These are phyloP conservation scores for Apiospora marii DNA, from an alignment of 2,329 filamentous ascomycete species.

Conservation along the genomic window DNA sequence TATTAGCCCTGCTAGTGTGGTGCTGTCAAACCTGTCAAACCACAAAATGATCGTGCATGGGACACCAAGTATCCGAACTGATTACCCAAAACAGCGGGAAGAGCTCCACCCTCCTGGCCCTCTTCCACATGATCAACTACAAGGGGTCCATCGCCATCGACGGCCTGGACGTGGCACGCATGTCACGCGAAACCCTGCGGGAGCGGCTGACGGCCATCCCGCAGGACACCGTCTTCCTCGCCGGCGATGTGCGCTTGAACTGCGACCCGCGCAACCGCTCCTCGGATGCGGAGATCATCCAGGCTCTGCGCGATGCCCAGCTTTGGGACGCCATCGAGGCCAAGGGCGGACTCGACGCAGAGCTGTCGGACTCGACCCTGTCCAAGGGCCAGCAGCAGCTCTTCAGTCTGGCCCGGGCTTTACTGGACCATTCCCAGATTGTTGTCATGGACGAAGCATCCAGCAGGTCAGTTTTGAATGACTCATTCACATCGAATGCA, in stretches of 20 bases:
- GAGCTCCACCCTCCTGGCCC: slow-evolving; percentile 10
- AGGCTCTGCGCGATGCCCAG: not conserved
- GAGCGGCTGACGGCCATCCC: slow-evolving; percentile 16
- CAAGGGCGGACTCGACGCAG: slow-evolving; percentile 1
- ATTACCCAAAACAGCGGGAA: slow-evolving; percentile 20
- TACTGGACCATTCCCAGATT: not conserved
- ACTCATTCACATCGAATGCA: not conserved
- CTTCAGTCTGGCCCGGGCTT: slow-evolving; percentile 18
- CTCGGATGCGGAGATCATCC: slow-evolving; percentile 7
- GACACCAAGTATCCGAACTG: not conserved
- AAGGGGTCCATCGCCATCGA: slow-evolving; percentile 24
- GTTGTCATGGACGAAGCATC: slow-evolving; percentile 25
- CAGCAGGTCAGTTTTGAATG: slow-evolving; percentile 21
- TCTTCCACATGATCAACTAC: slow-evolving; percentile 23
- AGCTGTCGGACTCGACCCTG: slow-evolving; percentile 3
- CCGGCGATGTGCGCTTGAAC: slow-evolving; percentile 23
- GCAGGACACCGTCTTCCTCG: slow-evolving; percentile 21
- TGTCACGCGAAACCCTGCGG: slow-evolving; percentile 23
- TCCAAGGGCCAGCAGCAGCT: slow-evolving; percentile 24
- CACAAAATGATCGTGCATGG: not conserved
- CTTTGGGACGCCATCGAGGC: slow-evolving; percentile 24
- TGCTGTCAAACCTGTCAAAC: not conserved
- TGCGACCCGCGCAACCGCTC: slow-evolving; percentile 1
- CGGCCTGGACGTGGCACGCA: slow-evolving; percentile 13
- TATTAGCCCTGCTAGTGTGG: no score